Evolutionary conservation across 768 basidiomycete genomes (phyloP).

Genomic region (Myochromella boudieri): DNA sequence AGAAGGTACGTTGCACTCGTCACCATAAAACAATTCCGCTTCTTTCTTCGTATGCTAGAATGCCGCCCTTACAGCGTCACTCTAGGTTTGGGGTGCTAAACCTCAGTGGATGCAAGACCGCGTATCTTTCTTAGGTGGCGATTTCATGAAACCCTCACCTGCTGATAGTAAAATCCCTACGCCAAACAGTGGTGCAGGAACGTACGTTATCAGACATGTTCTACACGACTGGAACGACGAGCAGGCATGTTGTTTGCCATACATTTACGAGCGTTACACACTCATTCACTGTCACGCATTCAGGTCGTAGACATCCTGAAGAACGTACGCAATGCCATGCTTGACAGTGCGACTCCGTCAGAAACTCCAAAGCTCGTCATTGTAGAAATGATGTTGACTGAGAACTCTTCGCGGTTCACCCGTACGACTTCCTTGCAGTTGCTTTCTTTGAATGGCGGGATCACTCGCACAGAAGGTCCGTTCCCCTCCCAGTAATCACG

Average conservation of each 20-base stretch:
- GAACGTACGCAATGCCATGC: constrained; percentile 12
- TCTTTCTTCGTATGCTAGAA: no score
- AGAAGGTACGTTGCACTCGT: not conserved
- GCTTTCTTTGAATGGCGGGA: constrained; percentile 7
- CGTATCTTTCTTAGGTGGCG: constrained; percentile 5
- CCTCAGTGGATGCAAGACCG: not conserved
- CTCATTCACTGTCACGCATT: not conserved
- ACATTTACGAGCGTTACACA: not conserved
- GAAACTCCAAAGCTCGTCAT: constrained; percentile 6
- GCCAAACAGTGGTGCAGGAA: not conserved
- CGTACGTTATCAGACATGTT: constrained; percentile 12
- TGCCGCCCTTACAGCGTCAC: no score
- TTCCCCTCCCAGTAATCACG: not conserved
- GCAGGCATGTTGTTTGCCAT: constrained; percentile 1
- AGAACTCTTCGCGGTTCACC: constrained; percentile 4
- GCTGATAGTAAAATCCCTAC: constrained; percentile 10
- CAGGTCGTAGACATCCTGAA: constrained; percentile 7
- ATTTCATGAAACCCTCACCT: constrained; percentile 7
- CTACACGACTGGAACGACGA: constrained; percentile 10
- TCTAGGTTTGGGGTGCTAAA: not conserved
- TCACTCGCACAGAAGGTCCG: constrained; percentile 9
- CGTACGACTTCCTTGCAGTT: constrained; percentile 10
- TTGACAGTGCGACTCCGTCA: not conserved
- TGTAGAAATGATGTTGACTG: constrained; percentile 8
- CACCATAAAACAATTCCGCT: not conserved